Base-by-base conservation (phyloP, 2,329 filamentous ascomycete genomes). In the Fusarium sp. region DNA sequence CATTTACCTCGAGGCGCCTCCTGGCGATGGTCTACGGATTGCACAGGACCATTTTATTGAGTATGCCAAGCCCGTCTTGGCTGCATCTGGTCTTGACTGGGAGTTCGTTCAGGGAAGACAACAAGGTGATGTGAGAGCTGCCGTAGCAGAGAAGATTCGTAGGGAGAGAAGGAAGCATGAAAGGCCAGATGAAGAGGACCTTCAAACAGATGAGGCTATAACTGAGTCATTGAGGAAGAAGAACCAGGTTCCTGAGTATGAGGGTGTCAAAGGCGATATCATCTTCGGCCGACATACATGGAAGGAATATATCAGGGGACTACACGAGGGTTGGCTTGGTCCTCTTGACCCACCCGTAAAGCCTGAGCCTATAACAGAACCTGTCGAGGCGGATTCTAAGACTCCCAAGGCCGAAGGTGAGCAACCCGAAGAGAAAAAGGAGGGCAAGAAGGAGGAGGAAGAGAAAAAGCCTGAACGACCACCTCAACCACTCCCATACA, bases 271-370 rank as follows among this genome's bases (percentile, higher is more conserved):
- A 72, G 96, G 96, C 50, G 96, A 98, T 80, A 87, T 99, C 58
- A 91, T 98, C 24, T 90, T 99, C 77, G 96, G 96, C 18, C 87
- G 96, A 64, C 93, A 98, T 81, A 92, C 96, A 15, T 99, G 96
- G 96, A 99, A 98, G 84, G 96, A 99, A 83, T 99, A 98, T 81
- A 86, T 98, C 30, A 89, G 95, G 66, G 96, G 96, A 51, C 80
- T 98, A 75, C 96, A 99, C 81, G 96, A 99, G 83, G 96, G 96
- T 63, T 99, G 96, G 96, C 85, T 99, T 30, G 96, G 96, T 0
- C 95, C 96, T 13, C 85, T 97, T 48, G 89, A 92, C 67, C 83
- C 90, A 63, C 92, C 93, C 4, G 78, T 81, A 34, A 80, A 84
- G 61, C 65, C 79, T 39, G 73, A 79, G 56, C 41, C 62, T 70